Evolutionary conservation across 1,284 basidiomycete genomes (phyloP).

Genomic region (Anthracocystis setariae): DNA sequence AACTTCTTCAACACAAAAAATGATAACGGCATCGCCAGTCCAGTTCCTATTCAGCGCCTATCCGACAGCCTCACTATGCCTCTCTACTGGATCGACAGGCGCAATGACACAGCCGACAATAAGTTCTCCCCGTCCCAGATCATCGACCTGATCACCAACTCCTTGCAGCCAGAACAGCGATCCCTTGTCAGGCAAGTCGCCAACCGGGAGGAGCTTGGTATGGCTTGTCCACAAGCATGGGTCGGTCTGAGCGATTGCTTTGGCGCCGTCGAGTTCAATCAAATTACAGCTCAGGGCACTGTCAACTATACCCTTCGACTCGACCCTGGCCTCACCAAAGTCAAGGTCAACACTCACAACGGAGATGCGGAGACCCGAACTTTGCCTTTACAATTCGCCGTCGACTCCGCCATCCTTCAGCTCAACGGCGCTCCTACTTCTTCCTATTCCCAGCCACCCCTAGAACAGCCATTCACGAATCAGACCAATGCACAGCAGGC

Average conservation of each 20-base stretch:
- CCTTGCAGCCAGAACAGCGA: slow-evolving; percentile 16
- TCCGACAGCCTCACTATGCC: slow-evolving; percentile 20
- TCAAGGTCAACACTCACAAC: slow-evolving; percentile 75
- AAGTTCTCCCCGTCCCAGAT: slow-evolving; percentile 72
- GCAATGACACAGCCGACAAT: slow-evolving; percentile 72
- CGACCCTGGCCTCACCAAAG: slow-evolving; percentile 75
- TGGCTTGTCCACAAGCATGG: slow-evolving; percentile 78
- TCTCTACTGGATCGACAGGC: slow-evolving; percentile 26
- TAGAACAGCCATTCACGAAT: slow-evolving; percentile 78
- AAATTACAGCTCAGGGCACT: slow-evolving; percentile 23
- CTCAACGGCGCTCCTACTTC: slow-evolving; percentile 68
- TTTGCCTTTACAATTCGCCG: slow-evolving; percentile 79
- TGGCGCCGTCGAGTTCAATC: slow-evolving; percentile 76
- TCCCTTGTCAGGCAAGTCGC: slow-evolving; percentile 23
- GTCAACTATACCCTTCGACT: slow-evolving; percentile 78
- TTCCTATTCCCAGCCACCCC: slow-evolving; percentile 18
- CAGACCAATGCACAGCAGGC: slow-evolving; percentile 75
- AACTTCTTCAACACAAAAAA: slow-evolving; percentile 43
- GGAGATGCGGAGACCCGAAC: slow-evolving; percentile 78
- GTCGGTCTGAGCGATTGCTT: slow-evolving; percentile 77
- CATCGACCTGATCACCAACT: slow-evolving; percentile 71
- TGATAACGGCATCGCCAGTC: slow-evolving; percentile 30
- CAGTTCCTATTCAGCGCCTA: slow-evolving; percentile 21
- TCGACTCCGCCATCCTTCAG: slow-evolving; percentile 77
- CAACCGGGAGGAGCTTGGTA: slow-evolving; percentile 68